Evolutionary conservation across 2,329 filamentous ascomycete species (phyloP).

Genomic region (Diaporthe vexans): DNA sequence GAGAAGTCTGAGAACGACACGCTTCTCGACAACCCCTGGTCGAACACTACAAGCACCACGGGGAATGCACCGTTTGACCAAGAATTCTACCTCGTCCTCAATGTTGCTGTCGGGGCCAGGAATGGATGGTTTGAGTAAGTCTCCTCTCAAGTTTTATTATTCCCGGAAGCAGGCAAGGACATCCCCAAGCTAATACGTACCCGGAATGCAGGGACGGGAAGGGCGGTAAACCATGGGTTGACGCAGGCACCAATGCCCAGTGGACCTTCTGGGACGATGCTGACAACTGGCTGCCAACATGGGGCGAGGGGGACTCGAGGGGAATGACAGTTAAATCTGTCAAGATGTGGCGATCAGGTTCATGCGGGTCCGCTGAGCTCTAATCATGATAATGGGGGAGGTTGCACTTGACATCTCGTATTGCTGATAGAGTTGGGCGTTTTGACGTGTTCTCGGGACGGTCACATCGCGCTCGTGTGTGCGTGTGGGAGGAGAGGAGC

Average conservation of each 20-base stretch:
- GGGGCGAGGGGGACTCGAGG: slow-evolving; percentile 57
- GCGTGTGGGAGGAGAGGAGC: not conserved
- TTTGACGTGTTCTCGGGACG: slow-evolving; percentile 27
- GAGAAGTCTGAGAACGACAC: slow-evolving; percentile 57
- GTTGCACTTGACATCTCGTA: slow-evolving; percentile 8
- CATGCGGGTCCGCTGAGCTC: slow-evolving; percentile 44
- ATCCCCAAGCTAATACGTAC: slow-evolving; percentile 36
- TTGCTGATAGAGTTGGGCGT: slow-evolving; percentile 19
- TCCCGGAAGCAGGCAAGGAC: not conserved
- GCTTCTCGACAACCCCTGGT: slow-evolving; percentile 60
- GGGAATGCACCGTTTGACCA: slow-evolving; percentile 66
- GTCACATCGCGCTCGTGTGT: slow-evolving; percentile 23
- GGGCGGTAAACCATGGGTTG: slow-evolving; percentile 62
- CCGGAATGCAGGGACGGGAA: slow-evolving; percentile 53
- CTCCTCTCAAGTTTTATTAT: not conserved
- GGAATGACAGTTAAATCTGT: slow-evolving; percentile 62
- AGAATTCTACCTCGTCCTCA: slow-evolving; percentile 64
- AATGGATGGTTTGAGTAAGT: slow-evolving; percentile 63
- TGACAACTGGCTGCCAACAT: slow-evolving; percentile 61
- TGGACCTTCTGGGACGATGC: slow-evolving; percentile 59
- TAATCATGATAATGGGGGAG: not conserved
- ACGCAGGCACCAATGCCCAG: slow-evolving; percentile 55
- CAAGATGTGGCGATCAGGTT: slow-evolving; percentile 61
- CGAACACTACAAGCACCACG: slow-evolving; percentile 50
- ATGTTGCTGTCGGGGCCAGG: slow-evolving; percentile 63